Evolutionary conservation across 164 flowering plant species (phyloP), one percentile per base, ranked within the genome.

Genomic region (Cinnamomum chago): DNA sequence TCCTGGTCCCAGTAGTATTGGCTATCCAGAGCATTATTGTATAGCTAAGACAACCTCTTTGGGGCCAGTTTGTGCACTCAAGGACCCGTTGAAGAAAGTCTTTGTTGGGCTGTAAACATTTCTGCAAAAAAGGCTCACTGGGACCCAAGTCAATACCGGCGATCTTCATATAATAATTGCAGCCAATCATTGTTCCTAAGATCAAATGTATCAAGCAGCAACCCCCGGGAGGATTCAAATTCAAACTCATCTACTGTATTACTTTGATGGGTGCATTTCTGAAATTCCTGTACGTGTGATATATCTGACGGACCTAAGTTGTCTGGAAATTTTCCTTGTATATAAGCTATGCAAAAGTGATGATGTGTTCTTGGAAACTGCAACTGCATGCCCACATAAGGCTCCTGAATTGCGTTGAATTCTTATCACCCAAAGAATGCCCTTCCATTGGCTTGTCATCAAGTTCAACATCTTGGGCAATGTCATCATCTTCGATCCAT

Each of bases 341-440:
- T 89, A 71, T 91, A 90, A 91, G 92, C 88, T 76, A 82, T 86
- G 82, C 88, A 87, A 58, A 88, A 81, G 75, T 91, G 84, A 72
- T 91, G 92, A 27, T 90, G 85, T 22, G 90, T 83, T 81, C 73
- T 83, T 0, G 92, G 92, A 72, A 91, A 83, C 87, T 23, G 87
- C 70, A 51, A 86, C 88, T 11, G 93, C 96, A 7, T 35, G 7
- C 47, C 47, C 10, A 7, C 47, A 35, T 35, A 35, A 35, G 47
- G 47, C 47, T 35, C 47, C 10, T 35, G 47, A 6, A 7, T 35
- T 35, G 47, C 47, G 0, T 35, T 35, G 47, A 35, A 10, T 35
- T 35, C 10, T 7, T 7, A 35, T 0, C 47, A 35, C 9, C 47
- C 47, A 35, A 6, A 35, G 47, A 7, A 35, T 35, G 10, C 47